Conservation (phyloP, 192 early-diverging fungal genomes). For the Umbelopsis vinacea region DNA sequence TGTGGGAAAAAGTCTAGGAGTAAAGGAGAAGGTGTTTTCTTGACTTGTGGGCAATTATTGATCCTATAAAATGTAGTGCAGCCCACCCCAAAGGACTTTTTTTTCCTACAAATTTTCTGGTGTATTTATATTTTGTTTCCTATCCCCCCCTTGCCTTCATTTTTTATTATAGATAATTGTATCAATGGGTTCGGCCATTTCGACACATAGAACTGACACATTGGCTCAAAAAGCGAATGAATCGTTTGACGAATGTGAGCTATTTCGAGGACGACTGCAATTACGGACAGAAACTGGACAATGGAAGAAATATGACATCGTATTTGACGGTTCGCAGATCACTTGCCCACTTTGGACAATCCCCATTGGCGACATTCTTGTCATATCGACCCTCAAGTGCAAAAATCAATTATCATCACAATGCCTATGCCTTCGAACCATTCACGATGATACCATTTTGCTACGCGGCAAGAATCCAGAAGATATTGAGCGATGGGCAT, state of each 20-base stretch:
- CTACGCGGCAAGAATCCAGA: slow-evolving; percentile 3
- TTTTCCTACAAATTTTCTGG: not conserved
- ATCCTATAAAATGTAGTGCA: no score
- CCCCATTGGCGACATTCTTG: slow-evolving; percentile 2
- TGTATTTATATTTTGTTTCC: not conserved
- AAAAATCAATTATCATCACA: slow-evolving; percentile 2
- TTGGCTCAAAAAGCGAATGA: not conserved
- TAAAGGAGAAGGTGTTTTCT: not conserved
- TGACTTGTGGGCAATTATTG: no score
- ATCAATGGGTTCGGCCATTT: slow-evolving; percentile 11
- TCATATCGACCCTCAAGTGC: slow-evolving; percentile 8
- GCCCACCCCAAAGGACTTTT: not conserved
- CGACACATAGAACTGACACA: not conserved
- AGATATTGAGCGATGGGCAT: slow-evolving; percentile 19
- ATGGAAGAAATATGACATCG: slow-evolving; percentile 16
- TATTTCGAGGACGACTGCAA: slow-evolving; percentile 14
- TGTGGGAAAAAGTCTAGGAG: no score
- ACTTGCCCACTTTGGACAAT: slow-evolving; percentile 14
- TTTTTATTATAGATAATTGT: not conserved
- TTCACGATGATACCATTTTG: slow-evolving; percentile 4
- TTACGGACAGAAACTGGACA: slow-evolving; percentile 17
- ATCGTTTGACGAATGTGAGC: slow-evolving; percentile 15
- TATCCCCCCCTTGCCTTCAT: slow-evolving; percentile 17
- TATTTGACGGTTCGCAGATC: slow-evolving; percentile 19
- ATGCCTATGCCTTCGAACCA: slow-evolving; percentile 18